Percentiles rank a stretch among this genome's conserved stretches.
phyloP scores from a whole-genome alignment of 2,329 filamentous ascomycete genomes.

The Madurella mycetomatis region DNA sequence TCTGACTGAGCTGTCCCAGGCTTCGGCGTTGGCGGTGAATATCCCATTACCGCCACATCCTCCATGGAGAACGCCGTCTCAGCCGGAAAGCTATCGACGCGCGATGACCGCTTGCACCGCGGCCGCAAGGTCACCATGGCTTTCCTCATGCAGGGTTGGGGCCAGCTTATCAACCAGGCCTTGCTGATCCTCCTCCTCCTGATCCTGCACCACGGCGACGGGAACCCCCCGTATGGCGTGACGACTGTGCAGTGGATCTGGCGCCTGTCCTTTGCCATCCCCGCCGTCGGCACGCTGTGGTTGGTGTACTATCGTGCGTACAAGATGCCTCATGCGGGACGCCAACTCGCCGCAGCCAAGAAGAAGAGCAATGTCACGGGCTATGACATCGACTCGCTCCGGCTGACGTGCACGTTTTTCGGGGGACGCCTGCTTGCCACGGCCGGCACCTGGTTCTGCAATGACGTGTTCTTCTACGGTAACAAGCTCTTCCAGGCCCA shows the following conservation, averaged over 20 bases:
- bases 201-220: conserved; percentile 78
- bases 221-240: conserved; percentile 70
- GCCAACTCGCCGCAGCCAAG: conserved; percentile 77
- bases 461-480: conserved; percentile 98
- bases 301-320: conserved; percentile 93
- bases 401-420: conserved; percentile 75
- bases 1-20: conserved; percentile 30
- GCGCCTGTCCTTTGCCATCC: conserved; percentile 87
- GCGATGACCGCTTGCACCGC: conserved; percentile 89
- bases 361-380: conserved; percentile 83
- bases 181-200: conserved; percentile 80
- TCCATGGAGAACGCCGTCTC: conserved; percentile 89
- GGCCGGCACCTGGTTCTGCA: conserved; percentile 86
- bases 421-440: conserved; percentile 83
- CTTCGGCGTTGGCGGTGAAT: conserved; percentile 74
- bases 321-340: conserved; percentile 87
- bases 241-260: conserved; percentile 84
- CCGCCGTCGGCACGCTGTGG: conserved; percentile 87
- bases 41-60: conserved; percentile 93
- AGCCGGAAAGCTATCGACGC: conserved; percentile 82
- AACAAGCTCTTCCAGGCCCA: conserved; percentile 96
- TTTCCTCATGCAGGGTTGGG: conserved; percentile 98
- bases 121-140: conserved; percentile 93
- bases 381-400: conserved; percentile 82
- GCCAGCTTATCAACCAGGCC: conserved; percentile 90